Conservation (phyloP, 2,329 filamentous ascomycete species). For the Alternaria rosae region DNA sequence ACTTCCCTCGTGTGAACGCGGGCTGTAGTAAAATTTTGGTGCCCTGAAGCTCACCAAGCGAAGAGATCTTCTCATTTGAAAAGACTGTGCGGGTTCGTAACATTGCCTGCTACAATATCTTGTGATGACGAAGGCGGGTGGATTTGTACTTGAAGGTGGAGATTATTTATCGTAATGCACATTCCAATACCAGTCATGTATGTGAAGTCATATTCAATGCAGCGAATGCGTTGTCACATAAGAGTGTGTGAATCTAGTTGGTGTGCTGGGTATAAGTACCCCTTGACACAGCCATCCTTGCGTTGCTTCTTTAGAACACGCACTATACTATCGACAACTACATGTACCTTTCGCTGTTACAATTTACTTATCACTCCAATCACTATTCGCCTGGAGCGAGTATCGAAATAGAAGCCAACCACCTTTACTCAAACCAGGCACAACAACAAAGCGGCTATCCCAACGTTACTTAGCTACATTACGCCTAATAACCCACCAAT, state of each 20-base stretch:
- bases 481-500: background rate
- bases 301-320: background rate
- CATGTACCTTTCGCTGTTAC: background rate
- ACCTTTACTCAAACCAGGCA: rapidly evolving
- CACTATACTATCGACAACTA: background rate
- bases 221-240: background rate
- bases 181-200: background rate
- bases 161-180: background rate
- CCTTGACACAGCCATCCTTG: background rate
- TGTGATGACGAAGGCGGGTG: background rate
- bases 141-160: background rate
- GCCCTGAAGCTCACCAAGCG: background rate
- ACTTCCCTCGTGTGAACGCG: too few relatives aligned
- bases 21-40: too few relatives aligned
- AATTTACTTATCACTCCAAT: background rate
- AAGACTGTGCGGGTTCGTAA: background rate
- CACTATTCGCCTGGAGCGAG: background rate
- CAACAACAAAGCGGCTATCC: background rate
- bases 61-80: background rate
- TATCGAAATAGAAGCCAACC: background rate
- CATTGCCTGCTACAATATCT: background rate
- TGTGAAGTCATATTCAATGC: background rate
- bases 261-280: background rate
- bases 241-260: background rate
- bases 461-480: background rate